Evolutionary conservation across 2,329 filamentous ascomycete genomes (phyloP).

Genomic region (Curvularia hawaiiensis): DNA sequence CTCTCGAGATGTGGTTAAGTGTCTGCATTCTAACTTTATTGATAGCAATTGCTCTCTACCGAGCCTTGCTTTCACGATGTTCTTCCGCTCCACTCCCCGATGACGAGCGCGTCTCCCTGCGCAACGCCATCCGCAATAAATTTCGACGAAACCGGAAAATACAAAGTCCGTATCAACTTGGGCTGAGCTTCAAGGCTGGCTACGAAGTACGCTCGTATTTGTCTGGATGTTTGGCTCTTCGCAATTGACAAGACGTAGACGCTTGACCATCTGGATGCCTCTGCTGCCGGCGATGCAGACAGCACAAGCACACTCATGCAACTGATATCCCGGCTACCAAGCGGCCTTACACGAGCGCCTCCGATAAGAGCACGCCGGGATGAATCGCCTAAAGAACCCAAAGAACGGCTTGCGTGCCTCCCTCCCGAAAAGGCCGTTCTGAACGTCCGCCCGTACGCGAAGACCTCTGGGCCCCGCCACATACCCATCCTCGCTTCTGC

Average conservation of each 20-base stretch:
- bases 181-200: constrained; percentile 67
- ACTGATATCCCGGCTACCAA: constrained; percentile 49
- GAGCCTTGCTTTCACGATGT: constrained; percentile 68
- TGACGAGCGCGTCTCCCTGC: constrained; percentile 58
- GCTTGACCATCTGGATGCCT: constrained; percentile 52
- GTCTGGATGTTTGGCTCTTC: background rate
- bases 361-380: constrained; percentile 10
- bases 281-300: constrained; percentile 39
- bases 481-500: constrained; percentile 65
- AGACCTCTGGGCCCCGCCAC: constrained; percentile 59
- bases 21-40: constrained; percentile 6
- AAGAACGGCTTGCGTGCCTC: constrained; percentile 35
- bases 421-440: constrained; percentile 53
- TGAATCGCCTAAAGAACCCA: constrained; percentile 14
- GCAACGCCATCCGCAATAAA: constrained; percentile 63
- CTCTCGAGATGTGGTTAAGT: background rate
- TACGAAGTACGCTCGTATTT: constrained; percentile 60
- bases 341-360: constrained; percentile 36
- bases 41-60: constrained; percentile 72
- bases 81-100: constrained; percentile 59
- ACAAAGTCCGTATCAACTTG: constrained; percentile 64
- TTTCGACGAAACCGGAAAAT: constrained; percentile 66
- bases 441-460: constrained; percentile 55
- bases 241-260: constrained; percentile 34
- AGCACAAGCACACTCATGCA: constrained; percentile 30